Evolutionary conservation across 2,329 filamentous ascomycete species (phyloP).

Genomic region (Colletotrichum filicis): DNA sequence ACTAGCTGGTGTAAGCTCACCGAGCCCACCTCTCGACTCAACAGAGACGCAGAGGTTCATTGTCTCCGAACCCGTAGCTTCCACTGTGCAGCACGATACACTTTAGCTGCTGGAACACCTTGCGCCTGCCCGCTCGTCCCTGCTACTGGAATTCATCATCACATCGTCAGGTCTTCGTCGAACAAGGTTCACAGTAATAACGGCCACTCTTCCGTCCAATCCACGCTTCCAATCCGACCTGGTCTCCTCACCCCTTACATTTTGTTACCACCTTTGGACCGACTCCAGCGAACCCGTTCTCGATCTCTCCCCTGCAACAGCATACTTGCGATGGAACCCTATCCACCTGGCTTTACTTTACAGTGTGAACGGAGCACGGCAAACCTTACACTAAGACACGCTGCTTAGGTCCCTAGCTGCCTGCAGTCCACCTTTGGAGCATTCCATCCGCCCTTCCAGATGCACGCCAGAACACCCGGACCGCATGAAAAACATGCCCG

Average conservation of each 20-base stretch:
- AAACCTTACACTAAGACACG: neutral
- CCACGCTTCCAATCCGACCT: neutral
- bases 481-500: slow-evolving; percentile 15
- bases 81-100: slow-evolving; percentile 4
- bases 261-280: slow-evolving; percentile 9
- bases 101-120: slow-evolving; percentile 25
- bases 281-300: slow-evolving; percentile 20
- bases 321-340: slow-evolving; percentile 18
- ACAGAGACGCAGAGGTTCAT: neutral
- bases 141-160: slow-evolving; percentile 18
- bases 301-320: slow-evolving; percentile 15
- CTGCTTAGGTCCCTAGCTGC: slow-evolving; percentile 5
- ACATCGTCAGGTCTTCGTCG: slow-evolving; percentile 2
- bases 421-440: slow-evolving; percentile 12
- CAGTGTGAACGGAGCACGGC: neutral
- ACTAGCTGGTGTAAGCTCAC: neutral
- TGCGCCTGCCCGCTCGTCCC: slow-evolving; percentile 26
- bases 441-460: slow-evolving; percentile 33
- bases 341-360: slow-evolving; percentile 6
- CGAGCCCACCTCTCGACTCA: neutral
- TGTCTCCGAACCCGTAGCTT: neutral
- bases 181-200: neutral
- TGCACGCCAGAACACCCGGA: slow-evolving; percentile 29
- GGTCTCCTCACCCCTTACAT: slow-evolving; percentile 11
- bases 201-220: neutral